These are phyloP conservation scores for Aureoboletus auriporus DNA, from an alignment of 768 basidiomycete species.

Conservation along the genomic window DNA sequence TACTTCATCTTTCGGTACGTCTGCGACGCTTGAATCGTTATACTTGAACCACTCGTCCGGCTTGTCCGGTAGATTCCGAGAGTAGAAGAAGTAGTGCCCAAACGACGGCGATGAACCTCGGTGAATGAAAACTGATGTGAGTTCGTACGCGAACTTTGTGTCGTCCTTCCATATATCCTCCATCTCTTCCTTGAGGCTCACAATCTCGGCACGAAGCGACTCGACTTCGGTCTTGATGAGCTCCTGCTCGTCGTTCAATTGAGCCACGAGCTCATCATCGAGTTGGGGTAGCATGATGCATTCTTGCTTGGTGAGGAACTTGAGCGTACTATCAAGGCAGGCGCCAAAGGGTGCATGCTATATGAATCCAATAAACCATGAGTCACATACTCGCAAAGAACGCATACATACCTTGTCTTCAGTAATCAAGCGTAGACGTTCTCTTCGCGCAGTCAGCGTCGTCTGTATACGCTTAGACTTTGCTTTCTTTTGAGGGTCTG, in stretches of 20 bases:
- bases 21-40: constrained; percentile 85
- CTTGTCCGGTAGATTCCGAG: constrained; percentile 74
- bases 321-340: constrained; percentile 51
- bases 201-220: constrained; percentile 44
- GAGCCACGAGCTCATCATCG: constrained; percentile 53
- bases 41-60: constrained; percentile 94
- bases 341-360: constrained; percentile 61
- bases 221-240: constrained; percentile 55
- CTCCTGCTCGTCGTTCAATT: constrained; percentile 52
- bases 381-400: neutral
- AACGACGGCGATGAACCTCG: constrained; percentile 83
- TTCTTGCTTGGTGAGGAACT: constrained; percentile 54
- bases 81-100: constrained; percentile 97
- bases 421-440: constrained; percentile 62
- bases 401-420: constrained; percentile 60
- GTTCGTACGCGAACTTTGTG: constrained; percentile 70
- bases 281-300: constrained; percentile 43
- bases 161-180: constrained; percentile 75
- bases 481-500: constrained; percentile 65
- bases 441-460: constrained; percentile 59
- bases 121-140: constrained; percentile 94
- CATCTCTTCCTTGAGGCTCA: constrained; percentile 59
- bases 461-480: constrained; percentile 67
- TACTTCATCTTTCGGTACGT: constrained; percentile 77
- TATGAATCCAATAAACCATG: neutral